These are phyloP conservation scores for Pichia nanzhaoensis DNA, from an alignment of 805 yeast genomes.

Conservation along the genomic window DNA sequence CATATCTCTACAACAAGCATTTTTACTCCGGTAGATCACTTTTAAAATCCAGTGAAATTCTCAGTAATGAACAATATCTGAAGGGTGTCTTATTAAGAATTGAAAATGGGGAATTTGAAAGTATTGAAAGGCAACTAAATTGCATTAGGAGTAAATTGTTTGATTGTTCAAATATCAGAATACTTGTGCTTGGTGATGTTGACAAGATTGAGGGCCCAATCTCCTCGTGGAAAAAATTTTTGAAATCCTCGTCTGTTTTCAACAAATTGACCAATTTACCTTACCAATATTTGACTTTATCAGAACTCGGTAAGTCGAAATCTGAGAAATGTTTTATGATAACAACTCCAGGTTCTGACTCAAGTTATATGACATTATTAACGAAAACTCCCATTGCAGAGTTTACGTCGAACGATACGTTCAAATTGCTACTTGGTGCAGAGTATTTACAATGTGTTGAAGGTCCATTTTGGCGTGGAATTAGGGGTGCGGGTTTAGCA, in stretches of 20 bases:
- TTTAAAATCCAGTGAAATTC: slow-evolving; percentile 56
- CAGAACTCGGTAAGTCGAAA: slow-evolving; percentile 50
- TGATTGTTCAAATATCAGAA: slow-evolving; percentile 51
- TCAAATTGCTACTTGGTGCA: slow-evolving; percentile 63
- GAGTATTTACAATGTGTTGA: slow-evolving; percentile 81
- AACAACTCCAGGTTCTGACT: slow-evolving; percentile 78
- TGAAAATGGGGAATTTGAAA: slow-evolving; percentile 45
- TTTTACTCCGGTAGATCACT: slow-evolving; percentile 53
- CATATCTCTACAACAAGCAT: slow-evolving; percentile 44
- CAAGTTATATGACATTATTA: slow-evolving; percentile 58
- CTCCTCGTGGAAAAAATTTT: slow-evolving; percentile 46
- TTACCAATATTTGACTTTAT: slow-evolving; percentile 44
- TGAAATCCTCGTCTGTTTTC: neutral
- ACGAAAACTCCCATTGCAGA: slow-evolving; percentile 50
- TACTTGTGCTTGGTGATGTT: slow-evolving; percentile 67
- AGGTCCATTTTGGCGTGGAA: slow-evolving; percentile 96
- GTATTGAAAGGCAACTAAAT: slow-evolving; percentile 45
- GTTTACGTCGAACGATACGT: slow-evolving; percentile 52
- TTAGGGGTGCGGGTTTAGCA: slow-evolving; percentile 90
- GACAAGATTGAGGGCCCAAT: slow-evolving; percentile 47
- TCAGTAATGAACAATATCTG: slow-evolving; percentile 56
- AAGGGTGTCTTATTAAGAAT: slow-evolving; percentile 42
- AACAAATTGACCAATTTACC: slow-evolving; percentile 34
- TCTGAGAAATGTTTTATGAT: slow-evolving; percentile 52
- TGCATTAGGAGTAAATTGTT: slow-evolving; percentile 46